These are phyloP conservation scores for Diaporthe nobilis DNA, from an alignment of 2,329 filamentous ascomycete genomes.

Conservation along the genomic window DNA sequence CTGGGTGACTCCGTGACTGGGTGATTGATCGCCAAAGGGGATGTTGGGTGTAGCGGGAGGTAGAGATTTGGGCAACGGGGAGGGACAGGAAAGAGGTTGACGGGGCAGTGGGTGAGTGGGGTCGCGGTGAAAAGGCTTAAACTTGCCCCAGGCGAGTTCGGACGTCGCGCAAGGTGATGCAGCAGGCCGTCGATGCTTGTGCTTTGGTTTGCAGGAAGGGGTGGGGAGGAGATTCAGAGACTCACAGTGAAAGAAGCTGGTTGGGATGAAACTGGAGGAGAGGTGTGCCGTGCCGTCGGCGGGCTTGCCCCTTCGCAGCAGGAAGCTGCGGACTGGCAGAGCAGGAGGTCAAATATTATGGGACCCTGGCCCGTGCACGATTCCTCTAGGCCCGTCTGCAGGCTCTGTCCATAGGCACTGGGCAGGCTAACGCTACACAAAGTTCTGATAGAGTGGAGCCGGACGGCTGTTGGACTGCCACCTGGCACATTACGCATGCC, in stretches of 20 bases:
- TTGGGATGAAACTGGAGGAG: constrained; percentile 39
- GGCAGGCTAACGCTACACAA: constrained; percentile 30
- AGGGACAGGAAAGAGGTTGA: neutral
- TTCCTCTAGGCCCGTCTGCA: constrained; percentile 6
- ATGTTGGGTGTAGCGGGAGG: constrained; percentile 17
- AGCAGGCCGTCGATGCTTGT: constrained; percentile 25
- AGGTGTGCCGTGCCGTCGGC: constrained; percentile 34
- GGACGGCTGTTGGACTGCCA: constrained; percentile 25
- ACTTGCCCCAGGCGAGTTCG: constrained; percentile 24
- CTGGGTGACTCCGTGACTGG: constrained; percentile 25
- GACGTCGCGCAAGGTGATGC: constrained; percentile 23
- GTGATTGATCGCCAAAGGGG: constrained; percentile 33
- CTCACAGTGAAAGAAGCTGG: constrained; percentile 35
- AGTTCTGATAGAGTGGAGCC: constrained; percentile 28
- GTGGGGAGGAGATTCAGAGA: constrained; percentile 26
- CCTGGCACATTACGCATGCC: constrained; percentile 10
- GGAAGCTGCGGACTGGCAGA: constrained; percentile 16
- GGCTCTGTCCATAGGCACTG: neutral
- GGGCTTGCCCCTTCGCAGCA: constrained; percentile 14
- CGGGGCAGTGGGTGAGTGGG: neutral
- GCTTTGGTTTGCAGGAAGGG: constrained; percentile 20
- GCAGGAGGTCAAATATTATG: constrained; percentile 30
- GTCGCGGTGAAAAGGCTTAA: constrained; percentile 23
- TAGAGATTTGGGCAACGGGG: constrained; percentile 27
- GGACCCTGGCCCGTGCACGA: constrained; percentile 25